Evolutionary conservation across 129 eudicot genomes (phyloP).

Genomic region (Pulicaria dysenterica): DNA sequence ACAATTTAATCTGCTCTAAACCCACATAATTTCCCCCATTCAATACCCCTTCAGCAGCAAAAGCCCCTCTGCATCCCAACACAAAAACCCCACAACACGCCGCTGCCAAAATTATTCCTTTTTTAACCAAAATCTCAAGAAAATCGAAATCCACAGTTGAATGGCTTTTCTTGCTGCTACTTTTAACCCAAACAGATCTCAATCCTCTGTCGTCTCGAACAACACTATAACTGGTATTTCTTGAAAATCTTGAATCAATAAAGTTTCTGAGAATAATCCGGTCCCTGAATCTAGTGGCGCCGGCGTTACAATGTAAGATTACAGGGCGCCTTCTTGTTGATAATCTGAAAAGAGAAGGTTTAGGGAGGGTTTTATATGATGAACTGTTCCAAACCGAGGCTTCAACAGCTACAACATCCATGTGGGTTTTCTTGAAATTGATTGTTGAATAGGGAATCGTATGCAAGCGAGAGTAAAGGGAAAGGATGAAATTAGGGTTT

Average conservation of each 20-base stretch:
- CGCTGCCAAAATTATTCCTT: conserved; percentile 55
- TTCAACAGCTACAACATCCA: conserved; percentile 51
- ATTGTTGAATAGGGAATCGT: neutral
- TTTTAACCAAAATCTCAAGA: conserved; percentile 43
- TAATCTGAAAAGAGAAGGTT: conserved; percentile 28
- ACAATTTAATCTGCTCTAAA: conserved; percentile 56
- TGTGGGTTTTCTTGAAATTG: conserved; percentile 24
- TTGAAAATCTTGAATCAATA: conserved; percentile 22
- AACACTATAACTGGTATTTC: conserved; percentile 1
- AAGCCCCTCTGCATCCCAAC: conserved; percentile 50
- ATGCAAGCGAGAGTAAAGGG: neutral
- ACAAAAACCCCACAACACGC: conserved; percentile 57
- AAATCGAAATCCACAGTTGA: conserved; percentile 18
- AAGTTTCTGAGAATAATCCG: conserved; percentile 12
- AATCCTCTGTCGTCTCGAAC: conserved; percentile 25
- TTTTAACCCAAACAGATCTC: conserved; percentile 32
- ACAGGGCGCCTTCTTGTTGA: conserved; percentile 18
- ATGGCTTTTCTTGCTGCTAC: conserved; percentile 18
- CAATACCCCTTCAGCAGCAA: conserved; percentile 59
- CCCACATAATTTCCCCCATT: conserved; percentile 43
- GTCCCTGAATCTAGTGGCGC: conserved; percentile 12
- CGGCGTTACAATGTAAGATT: conserved; percentile 22
- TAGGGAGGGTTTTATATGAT: conserved; percentile 25
- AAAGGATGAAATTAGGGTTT: conserved; percentile 27
- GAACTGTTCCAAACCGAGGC: conserved; percentile 37